Conservation (phyloP, 2,329 filamentous ascomycete genomes). For the Xylaria sp. region DNA sequence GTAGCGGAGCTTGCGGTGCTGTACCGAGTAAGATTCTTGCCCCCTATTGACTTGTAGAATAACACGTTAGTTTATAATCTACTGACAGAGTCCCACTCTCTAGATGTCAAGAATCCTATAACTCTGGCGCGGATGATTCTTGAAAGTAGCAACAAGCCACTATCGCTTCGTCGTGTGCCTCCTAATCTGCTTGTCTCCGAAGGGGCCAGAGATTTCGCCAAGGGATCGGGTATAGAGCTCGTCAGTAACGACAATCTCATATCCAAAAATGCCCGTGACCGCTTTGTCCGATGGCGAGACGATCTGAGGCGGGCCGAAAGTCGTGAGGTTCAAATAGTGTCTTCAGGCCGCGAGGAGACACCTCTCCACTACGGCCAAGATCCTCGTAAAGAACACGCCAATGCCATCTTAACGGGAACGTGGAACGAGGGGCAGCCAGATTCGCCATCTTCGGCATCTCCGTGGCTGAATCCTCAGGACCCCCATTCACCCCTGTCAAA, state of each 20-base stretch:
- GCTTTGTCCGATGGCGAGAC: constrained; percentile 81
- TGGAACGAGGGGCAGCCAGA: constrained; percentile 74
- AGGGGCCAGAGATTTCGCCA: constrained; percentile 88
- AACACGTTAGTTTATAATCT: not conserved
- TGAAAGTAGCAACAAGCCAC: constrained; percentile 76
- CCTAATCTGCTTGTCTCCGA: constrained; percentile 90
- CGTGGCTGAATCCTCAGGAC: constrained; percentile 35
- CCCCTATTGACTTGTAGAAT: constrained; percentile 37
- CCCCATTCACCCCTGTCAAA: constrained; percentile 34
- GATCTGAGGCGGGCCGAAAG: constrained; percentile 74
- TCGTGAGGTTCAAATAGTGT: constrained; percentile 52
- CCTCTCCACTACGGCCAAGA: constrained; percentile 30
- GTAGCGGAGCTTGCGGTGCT: constrained; percentile 93
- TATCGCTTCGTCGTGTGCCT: constrained; percentile 89
- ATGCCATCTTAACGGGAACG: constrained; percentile 65
- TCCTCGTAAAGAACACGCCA: constrained; percentile 61
- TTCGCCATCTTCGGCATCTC: constrained; percentile 57
- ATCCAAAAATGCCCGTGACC: constrained; percentile 81
- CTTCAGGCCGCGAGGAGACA: constrained; percentile 34
- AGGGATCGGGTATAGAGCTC: constrained; percentile 77
- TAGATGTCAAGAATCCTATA: constrained; percentile 93
- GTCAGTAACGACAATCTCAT: constrained; percentile 81
- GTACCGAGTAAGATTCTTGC: constrained; percentile 73
- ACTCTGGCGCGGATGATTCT: constrained; percentile 85
- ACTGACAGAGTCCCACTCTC: constrained; percentile 9